Conservation (phyloP, 2,329 filamentous ascomycete genomes). For the Xylariaceae sp. region DNA sequence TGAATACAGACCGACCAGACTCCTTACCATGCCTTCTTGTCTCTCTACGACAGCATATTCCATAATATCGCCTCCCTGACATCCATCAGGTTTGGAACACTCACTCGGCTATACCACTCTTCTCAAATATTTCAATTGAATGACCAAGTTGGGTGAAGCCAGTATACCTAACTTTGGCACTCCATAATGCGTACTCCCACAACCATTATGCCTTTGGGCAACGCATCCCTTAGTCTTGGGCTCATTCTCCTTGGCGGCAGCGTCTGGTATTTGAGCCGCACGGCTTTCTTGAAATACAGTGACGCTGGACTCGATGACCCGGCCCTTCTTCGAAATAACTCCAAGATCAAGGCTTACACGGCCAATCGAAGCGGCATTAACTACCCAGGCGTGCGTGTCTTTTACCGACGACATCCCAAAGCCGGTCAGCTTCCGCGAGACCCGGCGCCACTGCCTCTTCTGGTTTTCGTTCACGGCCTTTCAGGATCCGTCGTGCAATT, state of each 20-base stretch:
- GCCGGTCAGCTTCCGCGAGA: slow-evolving; percentile 72
- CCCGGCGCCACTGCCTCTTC: slow-evolving; percentile 70
- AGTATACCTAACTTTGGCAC: too few species aligned
- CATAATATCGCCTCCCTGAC: slow-evolving; percentile 15
- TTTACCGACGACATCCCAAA: slow-evolving; percentile 78
- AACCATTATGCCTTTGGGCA: too few species aligned
- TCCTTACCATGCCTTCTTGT: slow-evolving; percentile 10
- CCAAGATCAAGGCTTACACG: slow-evolving; percentile 66
- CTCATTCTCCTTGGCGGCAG: slow-evolving; percentile 21
- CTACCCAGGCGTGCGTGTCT: slow-evolving; percentile 76
- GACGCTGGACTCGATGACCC: slow-evolving; percentile 63
- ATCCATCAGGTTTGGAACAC: too few species aligned
- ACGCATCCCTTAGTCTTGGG: slow-evolving; percentile 18
- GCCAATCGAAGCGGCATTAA: slow-evolving; percentile 59
- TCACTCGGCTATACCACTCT: too few species aligned
- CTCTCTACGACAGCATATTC: slow-evolving; percentile 10
- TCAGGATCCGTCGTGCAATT: slow-evolving; percentile 93
- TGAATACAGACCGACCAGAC: slow-evolving; percentile 13
- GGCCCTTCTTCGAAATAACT: slow-evolving; percentile 73
- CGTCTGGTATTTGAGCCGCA: slow-evolving; percentile 21
- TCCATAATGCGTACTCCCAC: too few species aligned
- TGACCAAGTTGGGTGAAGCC: too few species aligned
- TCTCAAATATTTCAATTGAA: too few species aligned
- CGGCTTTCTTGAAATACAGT: slow-evolving; percentile 25
- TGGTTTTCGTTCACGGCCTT: slow-evolving; percentile 89